These are phyloP conservation scores for Populus hybrid DNA, from an alignment of 441 rosid genomes.

Conservation along the genomic window DNA sequence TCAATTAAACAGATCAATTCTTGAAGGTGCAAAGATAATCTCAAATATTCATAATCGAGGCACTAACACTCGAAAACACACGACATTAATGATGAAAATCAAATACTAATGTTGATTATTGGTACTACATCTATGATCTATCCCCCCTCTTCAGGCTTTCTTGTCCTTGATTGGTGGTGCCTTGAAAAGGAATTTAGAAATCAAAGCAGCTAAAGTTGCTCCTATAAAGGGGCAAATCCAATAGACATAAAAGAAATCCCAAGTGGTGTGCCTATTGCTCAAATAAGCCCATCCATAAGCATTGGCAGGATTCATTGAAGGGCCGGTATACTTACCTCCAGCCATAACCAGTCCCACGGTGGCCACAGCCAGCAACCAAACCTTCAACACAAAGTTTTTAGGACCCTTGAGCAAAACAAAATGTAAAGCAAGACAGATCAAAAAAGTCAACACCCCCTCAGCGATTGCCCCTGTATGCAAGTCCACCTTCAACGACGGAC, in stretches of 20 bases:
- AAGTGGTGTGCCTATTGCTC: constrained; percentile 62
- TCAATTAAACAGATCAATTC: not conserved
- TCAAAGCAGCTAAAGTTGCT: constrained; percentile 61
- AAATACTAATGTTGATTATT: not conserved
- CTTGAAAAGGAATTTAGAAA: constrained; percentile 40
- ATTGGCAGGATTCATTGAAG: constrained; percentile 81
- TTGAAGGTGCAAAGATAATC: not conserved
- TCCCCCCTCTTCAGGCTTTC: constrained; percentile 7
- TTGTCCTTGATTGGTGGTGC: constrained; percentile 19
- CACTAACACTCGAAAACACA: not conserved
- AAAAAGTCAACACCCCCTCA: constrained; percentile 61
- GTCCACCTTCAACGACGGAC: constrained; percentile 55
- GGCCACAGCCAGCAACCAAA: constrained; percentile 48
- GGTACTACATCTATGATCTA: not conserved
- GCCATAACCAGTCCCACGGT: constrained; percentile 44
- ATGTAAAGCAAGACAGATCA: constrained; percentile 45
- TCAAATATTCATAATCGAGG: not conserved
- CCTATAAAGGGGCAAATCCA: constrained; percentile 83
- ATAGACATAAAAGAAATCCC: constrained; percentile 83
- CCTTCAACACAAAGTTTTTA: constrained; percentile 29
- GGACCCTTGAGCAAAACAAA: constrained; percentile 61
- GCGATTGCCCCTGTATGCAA: constrained; percentile 63
- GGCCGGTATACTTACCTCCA: constrained; percentile 60
- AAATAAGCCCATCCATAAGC: constrained; percentile 91
- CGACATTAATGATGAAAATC: not conserved